Percentiles rank a stretch among this genome's conserved stretches.
These are phyloP conservation scores for Salmacisia buchloeana DNA, from an alignment of 1,284 basidiomycete genomes.

Conservation along the genomic window DNA sequence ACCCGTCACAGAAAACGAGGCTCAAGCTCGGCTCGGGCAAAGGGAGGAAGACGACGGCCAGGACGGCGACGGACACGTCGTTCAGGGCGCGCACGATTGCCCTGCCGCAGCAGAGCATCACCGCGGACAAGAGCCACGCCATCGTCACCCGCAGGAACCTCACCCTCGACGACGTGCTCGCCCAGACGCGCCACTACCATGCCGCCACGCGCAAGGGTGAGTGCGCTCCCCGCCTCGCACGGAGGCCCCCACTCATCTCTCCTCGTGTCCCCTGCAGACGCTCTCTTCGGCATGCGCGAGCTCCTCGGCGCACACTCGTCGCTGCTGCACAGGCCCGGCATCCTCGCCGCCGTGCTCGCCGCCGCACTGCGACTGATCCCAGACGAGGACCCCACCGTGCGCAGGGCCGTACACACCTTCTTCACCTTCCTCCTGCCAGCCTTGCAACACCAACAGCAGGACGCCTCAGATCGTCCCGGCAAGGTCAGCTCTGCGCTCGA, in stretches of 20 bases:
- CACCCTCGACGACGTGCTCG: conserved; percentile 70
- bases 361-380: conserved; percentile 65
- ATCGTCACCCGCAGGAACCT: conserved; percentile 55
- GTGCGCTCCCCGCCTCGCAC: background rate
- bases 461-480: background rate
- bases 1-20: conserved; percentile 80
- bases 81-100: conserved; percentile 70
- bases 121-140: conserved; percentile 30
- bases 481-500: conserved; percentile 15
- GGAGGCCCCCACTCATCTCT: background rate
- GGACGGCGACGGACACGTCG: conserved; percentile 86
- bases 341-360: conserved; percentile 64
- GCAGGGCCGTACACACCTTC: conserved; percentile 53
- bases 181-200: conserved; percentile 78
- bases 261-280: conserved; percentile 57
- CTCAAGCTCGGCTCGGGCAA: conserved; percentile 78
- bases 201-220: conserved; percentile 63
- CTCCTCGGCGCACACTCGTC: conserved; percentile 65
- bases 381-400: conserved; percentile 58
- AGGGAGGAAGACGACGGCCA: conserved; percentile 68
- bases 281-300: conserved; percentile 74
- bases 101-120: conserved; percentile 38
- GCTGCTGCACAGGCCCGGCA: conserved; percentile 55
- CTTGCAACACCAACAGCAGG: conserved; percentile 58
- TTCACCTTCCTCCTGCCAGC: conserved; percentile 68